Conservation (phyloP, 2,329 filamentous ascomycete genomes). For the Ophiosphaerella korrae region DNA sequence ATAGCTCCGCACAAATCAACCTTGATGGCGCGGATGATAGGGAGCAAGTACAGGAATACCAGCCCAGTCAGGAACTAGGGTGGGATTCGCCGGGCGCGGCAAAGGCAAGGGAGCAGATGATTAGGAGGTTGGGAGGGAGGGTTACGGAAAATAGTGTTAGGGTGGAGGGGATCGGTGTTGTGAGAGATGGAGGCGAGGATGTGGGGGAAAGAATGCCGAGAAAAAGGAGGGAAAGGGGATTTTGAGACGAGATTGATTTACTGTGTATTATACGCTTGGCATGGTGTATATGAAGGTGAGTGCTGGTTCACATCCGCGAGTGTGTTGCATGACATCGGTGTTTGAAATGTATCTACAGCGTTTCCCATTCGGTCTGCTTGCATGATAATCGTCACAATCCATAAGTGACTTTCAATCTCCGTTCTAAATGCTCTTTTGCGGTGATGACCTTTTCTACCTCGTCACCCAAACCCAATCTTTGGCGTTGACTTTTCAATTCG, state of each 20-base stretch:
- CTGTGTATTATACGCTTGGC: no score
- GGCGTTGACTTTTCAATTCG: conserved; percentile 45
- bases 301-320: neutral
- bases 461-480: conserved; percentile 50
- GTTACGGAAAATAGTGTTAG: conserved; percentile 33
- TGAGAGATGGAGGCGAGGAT: conserved; percentile 37
- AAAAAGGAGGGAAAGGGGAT: conserved; percentile 31
- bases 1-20: conserved; percentile 28
- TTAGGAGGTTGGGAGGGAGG: conserved; percentile 43
- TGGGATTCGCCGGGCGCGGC: conserved; percentile 47
- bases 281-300: neutral
- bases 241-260: neutral
- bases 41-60: conserved; percentile 32
- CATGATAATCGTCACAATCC: conserved; percentile 35
- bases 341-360: conserved; percentile 1
- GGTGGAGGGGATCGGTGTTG: conserved; percentile 39
- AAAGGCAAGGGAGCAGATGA: conserved; percentile 43
- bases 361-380: no score
- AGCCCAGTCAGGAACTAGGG: conserved; percentile 44
- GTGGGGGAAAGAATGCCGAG: conserved; percentile 28
- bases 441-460: conserved; percentile 54
- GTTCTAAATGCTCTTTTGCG: conserved; percentile 63
- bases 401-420: conserved; percentile 64
- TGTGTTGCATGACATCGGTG: conserved; percentile 21
- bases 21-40: conserved; percentile 21